Evolutionary conservation across 176 grass and related monocot species (phyloP).

Genomic region (Themeda triandra): DNA sequence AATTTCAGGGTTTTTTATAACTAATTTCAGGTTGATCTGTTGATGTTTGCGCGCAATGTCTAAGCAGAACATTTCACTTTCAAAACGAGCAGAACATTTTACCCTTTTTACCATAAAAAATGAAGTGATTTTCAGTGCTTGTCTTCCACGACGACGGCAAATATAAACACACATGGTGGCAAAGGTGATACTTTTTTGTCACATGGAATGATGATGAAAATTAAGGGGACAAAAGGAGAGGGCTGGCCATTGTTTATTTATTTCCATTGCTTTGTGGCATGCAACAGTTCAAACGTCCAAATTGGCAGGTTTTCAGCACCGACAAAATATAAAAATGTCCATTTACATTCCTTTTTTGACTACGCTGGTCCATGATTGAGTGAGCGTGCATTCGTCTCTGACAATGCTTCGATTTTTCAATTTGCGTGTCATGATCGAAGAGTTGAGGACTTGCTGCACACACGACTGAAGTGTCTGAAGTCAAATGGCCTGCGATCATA

Average conservation of each 20-base stretch:
- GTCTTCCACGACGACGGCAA: background rate
- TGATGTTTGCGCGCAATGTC: background rate
- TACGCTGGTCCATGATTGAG: background rate
- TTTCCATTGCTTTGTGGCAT: background rate
- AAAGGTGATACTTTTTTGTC: background rate
- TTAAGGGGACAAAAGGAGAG: background rate
- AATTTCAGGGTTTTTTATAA: background rate
- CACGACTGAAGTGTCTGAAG: background rate
- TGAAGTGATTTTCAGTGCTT: background rate
- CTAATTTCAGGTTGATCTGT: background rate
- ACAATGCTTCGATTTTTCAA: background rate
- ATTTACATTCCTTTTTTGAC: conserved; percentile 50
- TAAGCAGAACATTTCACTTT: background rate
- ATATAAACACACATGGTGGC: background rate
- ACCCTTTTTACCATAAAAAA: background rate
- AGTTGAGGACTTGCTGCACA: background rate
- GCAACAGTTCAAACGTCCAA: conserved; percentile 25
- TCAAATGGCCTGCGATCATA: conserved; percentile 23
- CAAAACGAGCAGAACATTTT: background rate
- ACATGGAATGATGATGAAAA: conserved; percentile 3
- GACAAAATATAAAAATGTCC: background rate
- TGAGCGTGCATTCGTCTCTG: background rate
- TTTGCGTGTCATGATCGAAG: background rate
- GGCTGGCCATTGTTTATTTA: background rate
- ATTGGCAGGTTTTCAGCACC: conserved; percentile 23